Evolutionary conservation across 2,329 filamentous ascomycete genomes (phyloP), one percentile per base, ranked within the genome.

Genomic region (Neodidymelliopsis sp.): DNA sequence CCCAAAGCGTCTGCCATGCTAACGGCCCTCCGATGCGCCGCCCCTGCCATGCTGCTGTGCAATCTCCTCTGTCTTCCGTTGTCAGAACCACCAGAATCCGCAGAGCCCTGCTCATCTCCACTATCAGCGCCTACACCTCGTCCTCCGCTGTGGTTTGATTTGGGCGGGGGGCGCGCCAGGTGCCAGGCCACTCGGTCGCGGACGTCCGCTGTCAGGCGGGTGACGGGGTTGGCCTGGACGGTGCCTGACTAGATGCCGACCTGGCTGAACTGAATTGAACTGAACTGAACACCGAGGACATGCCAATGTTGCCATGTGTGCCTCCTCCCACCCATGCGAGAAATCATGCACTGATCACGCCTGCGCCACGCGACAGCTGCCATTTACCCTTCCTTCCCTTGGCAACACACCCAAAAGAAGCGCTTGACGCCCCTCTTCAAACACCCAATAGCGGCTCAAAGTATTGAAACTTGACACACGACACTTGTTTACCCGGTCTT

Each of bases 341-440:
- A n/a, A n/a, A n/a, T 31, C 38, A 38, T 29, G 38, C 39, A 16
- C 11, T 15, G 28, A 29, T 36, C 47, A 50, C 47, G 47, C 47
- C 40, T 45, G 47, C 47, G 47, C 40, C 47, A 50, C 40, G 47
- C 47, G 35, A 50, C 30, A 5, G n/a, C n/a, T n/a, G n/a, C n/a
- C n/a, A n/a, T n/a, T n/a, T n/a, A n/a, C n/a, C n/a, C n/a, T n/a
- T n/a, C n/a, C n/a, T n/a, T n/a, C n/a, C n/a, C n/a, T n/a, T n/a
- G n/a, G n/a, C n/a, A n/a, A n/a, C n/a, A n/a, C n/a, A 30, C 20
- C 43, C 44, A 35, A 30, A 24, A 9, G 9, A 18, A 16, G 16
- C 29, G 13, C 29, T 16, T 11, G 12, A 30, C 13, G n/a, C 18
- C 29, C 29, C 18, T 25, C 29, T 16, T 37, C 40, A 45, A 50